A percentile compares a stretch with the other conserved stretches of the same genome.
phyloP scores from a whole-genome alignment of 1,284 basidiomycete genomes.

The Puccinia coronata region DNA sequence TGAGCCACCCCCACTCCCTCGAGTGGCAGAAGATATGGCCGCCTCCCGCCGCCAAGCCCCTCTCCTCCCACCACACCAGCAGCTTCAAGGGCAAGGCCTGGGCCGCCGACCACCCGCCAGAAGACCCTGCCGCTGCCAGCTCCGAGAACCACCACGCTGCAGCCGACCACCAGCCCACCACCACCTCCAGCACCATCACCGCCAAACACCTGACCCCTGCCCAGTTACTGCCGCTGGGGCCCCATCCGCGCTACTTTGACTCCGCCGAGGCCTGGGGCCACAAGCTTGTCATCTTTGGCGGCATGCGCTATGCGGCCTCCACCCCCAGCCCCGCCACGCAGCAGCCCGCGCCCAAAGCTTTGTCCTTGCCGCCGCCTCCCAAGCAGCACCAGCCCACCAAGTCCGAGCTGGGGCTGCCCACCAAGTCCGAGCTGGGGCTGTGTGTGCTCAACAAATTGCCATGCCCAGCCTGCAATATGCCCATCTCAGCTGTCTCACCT shows the following conservation, averaged over 20 bases:
- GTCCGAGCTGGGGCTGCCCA: too few relatives aligned
- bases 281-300: slow-evolving; percentile 84
- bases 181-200: slow-evolving; percentile 42
- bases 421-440: slow-evolving; percentile 49
- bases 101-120: not conserved
- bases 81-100: slow-evolving; percentile 22
- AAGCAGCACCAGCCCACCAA: slow-evolving; percentile 46
- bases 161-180: not conserved
- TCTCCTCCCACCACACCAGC: not conserved
- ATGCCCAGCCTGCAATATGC: slow-evolving; percentile 81
- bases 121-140: too few relatives aligned
- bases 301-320: slow-evolving; percentile 75
- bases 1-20: slow-evolving; percentile 74
- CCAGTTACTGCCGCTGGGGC: slow-evolving; percentile 65
- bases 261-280: slow-evolving; percentile 83
- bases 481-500: slow-evolving; percentile 79
- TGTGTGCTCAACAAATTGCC: slow-evolving; percentile 53
- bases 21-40: slow-evolving; percentile 72
- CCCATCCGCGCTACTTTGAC: slow-evolving; percentile 77
- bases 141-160: too few relatives aligned
- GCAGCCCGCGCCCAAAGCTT: too few relatives aligned
- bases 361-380: slow-evolving; percentile 46
- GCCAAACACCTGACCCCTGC: slow-evolving; percentile 63
- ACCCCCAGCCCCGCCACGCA: slow-evolving; percentile 59
- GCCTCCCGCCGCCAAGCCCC: not conserved